A percentile compares a stretch with the other conserved stretches of the same genome.
Conservation (phyloP, 441 rosid genomes). For the Pelargonium australe region DNA sequence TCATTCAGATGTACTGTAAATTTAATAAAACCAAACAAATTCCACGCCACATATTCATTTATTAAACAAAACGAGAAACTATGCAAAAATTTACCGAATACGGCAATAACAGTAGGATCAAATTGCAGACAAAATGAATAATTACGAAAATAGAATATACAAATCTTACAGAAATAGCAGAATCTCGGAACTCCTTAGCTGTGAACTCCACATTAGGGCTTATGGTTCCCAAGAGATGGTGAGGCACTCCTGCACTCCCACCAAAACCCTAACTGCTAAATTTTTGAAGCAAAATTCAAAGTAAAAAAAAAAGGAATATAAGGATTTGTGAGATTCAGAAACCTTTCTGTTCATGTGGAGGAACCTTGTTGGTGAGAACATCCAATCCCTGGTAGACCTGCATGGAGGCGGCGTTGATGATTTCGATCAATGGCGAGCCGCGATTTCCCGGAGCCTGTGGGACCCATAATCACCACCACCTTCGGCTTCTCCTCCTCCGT, state of each 20-base stretch:
- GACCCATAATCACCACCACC: constrained; percentile 25
- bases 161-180: constrained; percentile 58
- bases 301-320: background rate
- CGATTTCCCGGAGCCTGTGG: constrained; percentile 26
- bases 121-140: background rate
- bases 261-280: constrained; percentile 4
- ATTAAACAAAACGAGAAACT: too few species aligned
- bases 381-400: constrained; percentile 23
- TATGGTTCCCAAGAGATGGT: constrained; percentile 73
- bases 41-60: background rate
- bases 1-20: too few species aligned
- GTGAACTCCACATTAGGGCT: constrained; percentile 63
- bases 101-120: background rate
- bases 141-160: background rate
- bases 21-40: background rate
- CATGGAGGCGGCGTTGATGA: constrained; percentile 29
- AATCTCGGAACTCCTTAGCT: constrained; percentile 62
- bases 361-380: constrained; percentile 76
- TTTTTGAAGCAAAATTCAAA: background rate
- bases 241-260: constrained; percentile 55
- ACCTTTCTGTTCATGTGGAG: constrained; percentile 62
- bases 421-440: constrained; percentile 25
- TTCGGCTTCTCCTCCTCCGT: constrained; percentile 13
- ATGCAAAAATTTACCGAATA: background rate
- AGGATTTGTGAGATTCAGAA: background rate